These are phyloP conservation scores for Arachis monticola DNA, from an alignment of 331 rosid genomes.

Conservation along the genomic window DNA sequence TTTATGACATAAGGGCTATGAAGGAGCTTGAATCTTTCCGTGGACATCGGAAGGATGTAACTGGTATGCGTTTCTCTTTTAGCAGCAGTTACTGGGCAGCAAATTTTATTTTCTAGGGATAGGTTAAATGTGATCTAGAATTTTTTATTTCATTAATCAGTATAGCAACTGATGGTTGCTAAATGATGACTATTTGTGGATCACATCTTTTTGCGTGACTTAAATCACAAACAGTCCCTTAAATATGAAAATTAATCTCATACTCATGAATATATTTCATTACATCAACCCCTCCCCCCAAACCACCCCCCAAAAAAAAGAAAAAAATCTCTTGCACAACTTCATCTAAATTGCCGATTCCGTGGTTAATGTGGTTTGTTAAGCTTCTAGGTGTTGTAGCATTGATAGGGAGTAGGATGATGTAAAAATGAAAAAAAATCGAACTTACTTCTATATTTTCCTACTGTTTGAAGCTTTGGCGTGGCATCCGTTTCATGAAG, in stretches of 20 bases:
- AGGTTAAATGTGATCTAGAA: neutral
- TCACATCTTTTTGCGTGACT: neutral
- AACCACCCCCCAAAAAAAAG: too few species aligned
- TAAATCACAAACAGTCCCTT: neutral
- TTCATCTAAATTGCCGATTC: neutral
- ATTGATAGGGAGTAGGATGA: slow-evolving; percentile 7
- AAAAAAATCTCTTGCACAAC: neutral
- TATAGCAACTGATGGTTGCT: neutral
- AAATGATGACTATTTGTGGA: neutral
- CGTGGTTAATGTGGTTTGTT: slow-evolving; percentile 8
- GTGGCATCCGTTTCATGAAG: slow-evolving; percentile 99
- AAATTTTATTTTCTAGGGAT: neutral
- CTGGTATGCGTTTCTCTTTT: slow-evolving; percentile 50
- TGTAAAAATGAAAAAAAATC: neutral
- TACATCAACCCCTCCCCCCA: too few species aligned
- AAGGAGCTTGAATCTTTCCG: slow-evolving; percentile 99
- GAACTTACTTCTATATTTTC: slow-evolving; percentile 36
- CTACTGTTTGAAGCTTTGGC: slow-evolving; percentile 71
- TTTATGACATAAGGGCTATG: slow-evolving; percentile 97
- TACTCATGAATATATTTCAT: neutral
- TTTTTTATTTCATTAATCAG: neutral
- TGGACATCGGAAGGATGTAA: slow-evolving; percentile 97
- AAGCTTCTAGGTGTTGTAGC: slow-evolving; percentile 21
- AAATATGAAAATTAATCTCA: neutral
- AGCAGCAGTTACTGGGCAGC: neutral